These are phyloP conservation scores for Eucalyptus brandiana DNA, from an alignment of 345 rosid genomes.

Conservation along the genomic window DNA sequence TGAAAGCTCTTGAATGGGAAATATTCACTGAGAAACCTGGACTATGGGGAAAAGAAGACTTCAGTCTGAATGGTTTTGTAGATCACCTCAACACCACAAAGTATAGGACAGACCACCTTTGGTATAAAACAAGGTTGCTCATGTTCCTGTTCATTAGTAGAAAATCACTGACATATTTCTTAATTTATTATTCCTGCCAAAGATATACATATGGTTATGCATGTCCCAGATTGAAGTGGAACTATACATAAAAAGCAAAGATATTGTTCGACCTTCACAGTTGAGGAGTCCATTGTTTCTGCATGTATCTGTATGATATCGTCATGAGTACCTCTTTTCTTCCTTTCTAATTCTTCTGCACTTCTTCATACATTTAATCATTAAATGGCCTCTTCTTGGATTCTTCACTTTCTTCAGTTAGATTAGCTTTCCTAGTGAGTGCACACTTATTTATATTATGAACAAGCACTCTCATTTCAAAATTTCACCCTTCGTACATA, in stretches of 20 bases:
- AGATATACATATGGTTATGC: not conserved
- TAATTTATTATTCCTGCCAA: not conserved
- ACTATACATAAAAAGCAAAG: not conserved
- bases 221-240: not conserved
- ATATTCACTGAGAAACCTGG: slow-evolving; percentile 58
- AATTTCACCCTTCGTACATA: not conserved
- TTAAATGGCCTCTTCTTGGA: not conserved
- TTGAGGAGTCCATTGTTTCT: not conserved
- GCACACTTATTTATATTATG: not conserved
- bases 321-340: not conserved
- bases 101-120: slow-evolving; percentile 82
- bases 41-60: slow-evolving; percentile 66
- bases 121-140: slow-evolving; percentile 86
- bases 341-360: not conserved
- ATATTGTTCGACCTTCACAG: not conserved
- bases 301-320: not conserved
- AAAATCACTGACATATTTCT: not conserved
- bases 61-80: slow-evolving; percentile 36
- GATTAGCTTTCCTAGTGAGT: not conserved
- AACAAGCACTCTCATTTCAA: not conserved
- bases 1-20: slow-evolving; percentile 55
- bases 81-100: slow-evolving; percentile 82
- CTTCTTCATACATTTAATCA: not conserved
- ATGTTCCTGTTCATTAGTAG: not conserved
- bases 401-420: not conserved